Conservation (phyloP, 78 protist species). For the Protostelium mycophagum region DNA sequence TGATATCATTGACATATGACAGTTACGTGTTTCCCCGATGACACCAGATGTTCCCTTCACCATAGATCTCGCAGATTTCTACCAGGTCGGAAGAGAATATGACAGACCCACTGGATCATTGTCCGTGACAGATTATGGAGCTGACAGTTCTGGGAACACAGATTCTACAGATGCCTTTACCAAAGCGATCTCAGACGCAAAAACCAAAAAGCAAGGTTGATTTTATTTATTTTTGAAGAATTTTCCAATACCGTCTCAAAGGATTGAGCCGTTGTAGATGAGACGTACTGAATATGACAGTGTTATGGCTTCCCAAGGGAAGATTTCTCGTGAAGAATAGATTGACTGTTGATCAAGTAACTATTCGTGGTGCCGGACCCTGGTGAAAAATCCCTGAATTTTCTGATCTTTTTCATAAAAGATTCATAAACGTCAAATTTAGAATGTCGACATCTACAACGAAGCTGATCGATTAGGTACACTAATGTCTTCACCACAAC, state of each 20-base stretch:
- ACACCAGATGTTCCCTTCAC: neutral
- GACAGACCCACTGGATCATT: neutral
- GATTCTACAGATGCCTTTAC: neutral
- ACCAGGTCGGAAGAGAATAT: neutral
- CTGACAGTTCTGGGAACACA: neutral
- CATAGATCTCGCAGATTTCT: neutral
- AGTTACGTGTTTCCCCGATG: neutral
- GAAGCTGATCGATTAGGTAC: too few species aligned
- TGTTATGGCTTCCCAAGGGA: neutral
- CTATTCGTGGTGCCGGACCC: neutral
- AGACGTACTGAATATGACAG: neutral
- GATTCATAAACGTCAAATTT: too few species aligned
- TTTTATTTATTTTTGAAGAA: too few species aligned
- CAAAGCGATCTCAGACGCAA: neutral
- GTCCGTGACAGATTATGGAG: neutral
- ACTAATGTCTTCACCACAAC: neutral
- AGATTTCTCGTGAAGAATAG: neutral
- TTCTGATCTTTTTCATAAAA: too few species aligned
- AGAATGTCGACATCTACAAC: too few species aligned
- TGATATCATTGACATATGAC: neutral
- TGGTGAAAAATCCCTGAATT: too few species aligned
- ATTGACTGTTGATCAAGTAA: neutral
- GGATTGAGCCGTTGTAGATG: neutral
- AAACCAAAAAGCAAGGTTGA: neutral
- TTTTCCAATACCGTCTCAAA: neutral